These are phyloP conservation scores for Pterulicium gracile DNA, from an alignment of 1,284 basidiomycete species.

Conservation along the genomic window DNA sequence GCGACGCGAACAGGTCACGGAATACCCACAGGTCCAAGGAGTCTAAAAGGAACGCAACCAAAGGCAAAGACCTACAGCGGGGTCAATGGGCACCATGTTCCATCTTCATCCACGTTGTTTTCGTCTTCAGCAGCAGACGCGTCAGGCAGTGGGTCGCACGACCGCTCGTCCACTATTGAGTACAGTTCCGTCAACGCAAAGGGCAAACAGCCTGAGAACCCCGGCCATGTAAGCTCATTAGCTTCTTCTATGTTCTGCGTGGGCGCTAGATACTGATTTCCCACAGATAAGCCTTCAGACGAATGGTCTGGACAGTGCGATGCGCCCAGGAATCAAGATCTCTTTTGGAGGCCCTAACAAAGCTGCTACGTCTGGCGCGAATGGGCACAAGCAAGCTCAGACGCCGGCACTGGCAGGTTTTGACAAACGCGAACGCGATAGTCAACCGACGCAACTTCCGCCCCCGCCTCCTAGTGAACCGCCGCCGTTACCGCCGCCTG, in stretches of 20 bases:
- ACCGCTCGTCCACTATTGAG: not conserved
- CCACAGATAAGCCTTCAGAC: not conserved
- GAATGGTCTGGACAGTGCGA: not conserved
- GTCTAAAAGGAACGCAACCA: not conserved
- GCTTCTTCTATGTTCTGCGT: not conserved
- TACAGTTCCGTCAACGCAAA: not conserved
- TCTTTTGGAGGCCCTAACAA: conserved; percentile 8
- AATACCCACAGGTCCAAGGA: not conserved
- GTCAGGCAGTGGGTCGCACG: not conserved
- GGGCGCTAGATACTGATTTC: not conserved
- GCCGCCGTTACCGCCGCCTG: conserved; percentile 8
- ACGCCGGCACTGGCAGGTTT: not conserved
- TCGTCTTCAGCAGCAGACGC: not conserved
- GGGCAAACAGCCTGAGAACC: not conserved
- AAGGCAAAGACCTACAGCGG: not conserved
- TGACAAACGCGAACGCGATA: conserved; percentile 4
- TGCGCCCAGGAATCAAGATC: not conserved
- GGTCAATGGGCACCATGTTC: not conserved
- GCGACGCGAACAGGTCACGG: not conserved
- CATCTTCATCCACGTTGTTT: not conserved
- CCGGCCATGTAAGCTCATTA: not conserved
- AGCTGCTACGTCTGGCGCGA: not conserved
- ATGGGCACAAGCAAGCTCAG: conserved; percentile 1
- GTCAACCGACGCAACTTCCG: conserved; percentile 4
- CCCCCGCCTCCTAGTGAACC: conserved; percentile 9